Percentiles rank a stretch among this genome's conserved stretches.
These are phyloP conservation scores for Xanthoconium stramineum DNA, from an alignment of 768 basidiomycete species.

Conservation along the genomic window DNA sequence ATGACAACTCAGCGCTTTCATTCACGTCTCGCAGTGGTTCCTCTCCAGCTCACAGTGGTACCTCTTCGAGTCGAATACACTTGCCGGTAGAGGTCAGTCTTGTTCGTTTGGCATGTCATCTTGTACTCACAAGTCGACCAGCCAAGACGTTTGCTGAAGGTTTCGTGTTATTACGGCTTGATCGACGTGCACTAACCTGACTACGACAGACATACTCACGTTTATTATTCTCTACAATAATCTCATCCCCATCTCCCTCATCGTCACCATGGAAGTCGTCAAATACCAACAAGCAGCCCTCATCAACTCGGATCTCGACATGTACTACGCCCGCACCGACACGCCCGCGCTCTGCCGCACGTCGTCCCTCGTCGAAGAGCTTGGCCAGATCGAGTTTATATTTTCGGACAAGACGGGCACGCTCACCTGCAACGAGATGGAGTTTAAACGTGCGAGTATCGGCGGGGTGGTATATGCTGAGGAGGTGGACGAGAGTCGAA, in stretches of 20 bases:
- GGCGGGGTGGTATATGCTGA: conserved; percentile 90
- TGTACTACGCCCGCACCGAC: conserved; percentile 95
- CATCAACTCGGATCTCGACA: conserved; percentile 97
- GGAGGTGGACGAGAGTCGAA: conserved; percentile 82
- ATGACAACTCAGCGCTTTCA: not conserved
- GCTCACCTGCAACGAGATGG: conserved; percentile 97
- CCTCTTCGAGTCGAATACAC: conserved; percentile 58
- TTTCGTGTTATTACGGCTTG: conserved; percentile 24
- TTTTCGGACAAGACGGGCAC: conserved; percentile 97
- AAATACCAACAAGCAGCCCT: conserved; percentile 97
- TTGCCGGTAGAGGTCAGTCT: conserved; percentile 60
- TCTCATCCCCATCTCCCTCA: conserved; percentile 96
- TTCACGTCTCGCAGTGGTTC: conserved; percentile 59
- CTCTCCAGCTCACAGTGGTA: conserved; percentile 90
- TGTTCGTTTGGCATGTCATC: not conserved
- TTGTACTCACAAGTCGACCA: conserved; percentile 24
- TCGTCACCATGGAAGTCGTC: conserved; percentile 99
- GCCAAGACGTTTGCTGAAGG: conserved; percentile 84
- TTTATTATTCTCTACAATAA: conserved; percentile 99
- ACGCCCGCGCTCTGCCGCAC: conserved; percentile 98
- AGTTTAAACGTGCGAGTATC: conserved; percentile 87
- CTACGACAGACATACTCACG: conserved; percentile 78
- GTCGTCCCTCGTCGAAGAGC: conserved; percentile 95
- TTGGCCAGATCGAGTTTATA: conserved; percentile 96
- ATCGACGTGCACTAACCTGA: conserved; percentile 5